Conservation (phyloP, 1,284 basidiomycete genomes). For the Malassezia pachydermatis region DNA sequence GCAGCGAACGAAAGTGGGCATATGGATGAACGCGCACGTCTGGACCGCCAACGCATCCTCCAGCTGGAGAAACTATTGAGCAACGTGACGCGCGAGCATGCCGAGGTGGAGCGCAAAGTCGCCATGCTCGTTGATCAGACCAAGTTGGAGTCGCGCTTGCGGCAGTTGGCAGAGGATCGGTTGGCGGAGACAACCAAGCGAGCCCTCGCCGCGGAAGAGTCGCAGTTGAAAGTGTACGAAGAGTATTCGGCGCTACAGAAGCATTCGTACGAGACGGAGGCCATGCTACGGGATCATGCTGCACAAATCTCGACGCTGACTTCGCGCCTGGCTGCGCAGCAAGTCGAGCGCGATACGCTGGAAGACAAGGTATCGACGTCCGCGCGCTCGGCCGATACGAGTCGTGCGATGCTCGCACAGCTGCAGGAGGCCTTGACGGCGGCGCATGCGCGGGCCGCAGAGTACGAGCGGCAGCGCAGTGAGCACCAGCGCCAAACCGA, state of each 20-base stretch:
- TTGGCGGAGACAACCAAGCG: slow-evolving; percentile 69
- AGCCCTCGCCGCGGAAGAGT: slow-evolving; percentile 70
- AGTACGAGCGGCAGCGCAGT: slow-evolving; percentile 64
- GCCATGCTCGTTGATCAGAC: slow-evolving; percentile 49
- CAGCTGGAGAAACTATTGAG: slow-evolving; percentile 71
- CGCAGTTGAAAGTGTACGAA: slow-evolving; percentile 61
- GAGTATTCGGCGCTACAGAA: slow-evolving; percentile 67
- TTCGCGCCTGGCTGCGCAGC: slow-evolving; percentile 65
- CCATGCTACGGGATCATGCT: slow-evolving; percentile 64
- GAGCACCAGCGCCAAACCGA: slow-evolving; percentile 30
- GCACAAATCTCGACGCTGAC: slow-evolving; percentile 66
- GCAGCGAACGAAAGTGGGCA: slow-evolving; percentile 66
- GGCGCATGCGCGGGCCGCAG: slow-evolving; percentile 65
- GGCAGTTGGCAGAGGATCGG: slow-evolving; percentile 68
- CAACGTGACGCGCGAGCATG: slow-evolving; percentile 63
- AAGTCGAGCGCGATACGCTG: slow-evolving; percentile 64
- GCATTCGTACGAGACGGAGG: slow-evolving; percentile 58
- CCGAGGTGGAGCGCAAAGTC: slow-evolving; percentile 64
- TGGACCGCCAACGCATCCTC: slow-evolving; percentile 69
- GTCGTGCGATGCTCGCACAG: slow-evolving; percentile 75
- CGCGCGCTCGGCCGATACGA: slow-evolving; percentile 58
- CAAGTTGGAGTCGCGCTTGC: slow-evolving; percentile 55
- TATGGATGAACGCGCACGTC: slow-evolving; percentile 56
- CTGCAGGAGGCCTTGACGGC: slow-evolving; percentile 67
- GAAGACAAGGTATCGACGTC: slow-evolving; percentile 62